A percentile compares a stretch with the other conserved stretches of the same genome.
Conservation (phyloP, 2,329 filamentous ascomycete genomes). For the Ceratocystis destructans region DNA sequence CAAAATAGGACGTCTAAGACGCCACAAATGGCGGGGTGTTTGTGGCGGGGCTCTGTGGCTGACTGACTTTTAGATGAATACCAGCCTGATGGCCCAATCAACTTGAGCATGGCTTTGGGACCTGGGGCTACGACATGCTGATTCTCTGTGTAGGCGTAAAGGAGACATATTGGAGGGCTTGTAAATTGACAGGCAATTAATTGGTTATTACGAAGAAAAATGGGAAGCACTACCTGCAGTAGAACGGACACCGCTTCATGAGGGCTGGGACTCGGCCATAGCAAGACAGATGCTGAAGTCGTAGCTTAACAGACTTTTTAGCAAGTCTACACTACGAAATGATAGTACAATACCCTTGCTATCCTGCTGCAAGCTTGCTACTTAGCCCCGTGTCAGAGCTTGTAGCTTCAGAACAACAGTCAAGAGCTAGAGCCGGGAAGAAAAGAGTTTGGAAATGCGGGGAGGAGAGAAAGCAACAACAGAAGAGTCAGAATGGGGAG, state of each 20-base stretch:
- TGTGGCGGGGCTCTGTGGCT: constrained; percentile 15
- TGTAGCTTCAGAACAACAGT: neutral
- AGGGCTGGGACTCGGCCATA: neutral
- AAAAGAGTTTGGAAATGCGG: neutral
- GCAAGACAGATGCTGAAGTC: neutral
- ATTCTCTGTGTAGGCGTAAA: too few relatives aligned
- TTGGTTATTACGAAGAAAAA: neutral
- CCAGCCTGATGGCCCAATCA: neutral
- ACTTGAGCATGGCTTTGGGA: neutral
- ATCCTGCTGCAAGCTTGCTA: neutral
- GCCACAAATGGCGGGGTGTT: constrained; percentile 19
- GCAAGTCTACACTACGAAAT: neutral
- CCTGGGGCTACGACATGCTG: neutral
- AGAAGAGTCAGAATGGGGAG: neutral
- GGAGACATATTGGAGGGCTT: too few relatives aligned
- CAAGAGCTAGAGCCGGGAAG: neutral
- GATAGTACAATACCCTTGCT: neutral
- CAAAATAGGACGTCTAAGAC: neutral
- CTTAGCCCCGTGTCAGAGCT: neutral
- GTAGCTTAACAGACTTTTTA: neutral
- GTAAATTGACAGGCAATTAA: too few relatives aligned
- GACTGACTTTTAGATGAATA: neutral
- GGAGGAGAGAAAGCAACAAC: neutral
- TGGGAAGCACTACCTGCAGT: neutral
- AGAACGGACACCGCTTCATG: neutral